Base-by-base conservation (phyloP, 768 basidiomycete genomes). In the Mycena galericulata region DNA sequence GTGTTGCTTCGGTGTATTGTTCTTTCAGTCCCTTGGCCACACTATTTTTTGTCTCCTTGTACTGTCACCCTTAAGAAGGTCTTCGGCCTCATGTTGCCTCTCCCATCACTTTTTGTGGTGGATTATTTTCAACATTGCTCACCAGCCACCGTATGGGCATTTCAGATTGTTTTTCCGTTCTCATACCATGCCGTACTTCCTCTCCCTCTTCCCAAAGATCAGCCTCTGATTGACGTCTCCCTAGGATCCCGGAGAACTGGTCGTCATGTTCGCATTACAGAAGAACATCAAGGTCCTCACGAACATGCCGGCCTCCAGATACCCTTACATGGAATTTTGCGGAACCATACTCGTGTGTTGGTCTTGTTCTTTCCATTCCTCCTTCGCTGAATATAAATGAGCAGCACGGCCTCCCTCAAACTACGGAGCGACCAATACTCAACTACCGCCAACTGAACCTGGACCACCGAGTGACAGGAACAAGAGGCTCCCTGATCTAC, bases 21-120 rank as follows among this genome's bases (percentile, higher is more conserved):
- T 51, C 56, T 58, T 7, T 24, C 27, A 46, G 10, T 47, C 54
- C 30, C 6, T 60, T 60, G 30, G 65, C 65, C 47, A 65, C 56
- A 65, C 47, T 43, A 24, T n/a, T 29, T n/a, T 26, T 63, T 32
- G 11, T 54, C 29, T 30, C 38, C 10, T 55, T 55, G 51, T 34
- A 54, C 32, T 47, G 29, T 29, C 36, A 30, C 17, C 29, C 24
- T 57, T 38, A 58, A 40, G 58, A 58, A 38, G 40, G 0, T 36
- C 34, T 34, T 15, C 50, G 10, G n/a, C 22, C 47, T 62, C 38
- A 30, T 53, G 38, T 36, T 36, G 8, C n/a, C n/a, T 2, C 30
- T 10, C 18, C 27, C 50, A 46, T 50, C 58, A 36, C 18, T 38
- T 24, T 57, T 41, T 22, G n/a, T n/a, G n/a, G n/a, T n/a, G n/a